Evolutionary conservation across 768 basidiomycete species (phyloP).

Genomic region (Sporobolomyces phaffii): DNA sequence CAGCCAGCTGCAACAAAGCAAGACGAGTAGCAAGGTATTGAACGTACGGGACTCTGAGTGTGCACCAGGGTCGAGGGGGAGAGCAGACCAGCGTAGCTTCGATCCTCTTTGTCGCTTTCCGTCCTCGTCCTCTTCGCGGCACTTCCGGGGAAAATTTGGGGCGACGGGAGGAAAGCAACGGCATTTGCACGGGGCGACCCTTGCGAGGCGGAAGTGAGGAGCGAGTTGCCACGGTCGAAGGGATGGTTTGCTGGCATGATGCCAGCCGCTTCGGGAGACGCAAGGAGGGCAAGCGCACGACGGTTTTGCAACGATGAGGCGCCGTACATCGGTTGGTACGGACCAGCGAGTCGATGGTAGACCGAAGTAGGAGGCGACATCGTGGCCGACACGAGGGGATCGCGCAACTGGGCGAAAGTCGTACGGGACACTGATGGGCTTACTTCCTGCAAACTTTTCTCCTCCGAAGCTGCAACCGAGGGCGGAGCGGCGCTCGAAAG

Average conservation of each 20-base stretch:
- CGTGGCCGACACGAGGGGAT: conserved; percentile 23
- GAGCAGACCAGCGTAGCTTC: conserved; percentile 10
- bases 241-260: conserved; percentile 32
- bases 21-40: not conserved
- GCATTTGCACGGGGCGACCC: not conserved
- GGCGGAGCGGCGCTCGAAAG: not conserved
- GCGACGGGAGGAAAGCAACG: conserved; percentile 24
- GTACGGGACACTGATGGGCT: conserved; percentile 9
- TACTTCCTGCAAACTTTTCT: not conserved
- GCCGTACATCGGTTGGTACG: conserved; percentile 40
- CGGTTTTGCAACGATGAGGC: conserved; percentile 9
- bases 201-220: not conserved
- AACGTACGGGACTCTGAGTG: conserved; percentile 37
- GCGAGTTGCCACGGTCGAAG: conserved; percentile 3
- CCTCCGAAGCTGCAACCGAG: not conserved
- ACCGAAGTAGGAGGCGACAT: conserved; percentile 41
- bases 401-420: conserved; percentile 14
- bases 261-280: conserved; percentile 33
- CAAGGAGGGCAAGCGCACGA: conserved; percentile 36
- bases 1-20: not conserved
- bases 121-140: conserved; percentile 9
- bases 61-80: conserved; percentile 25
- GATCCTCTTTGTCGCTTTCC: conserved; percentile 28
- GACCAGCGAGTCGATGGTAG: conserved; percentile 40
- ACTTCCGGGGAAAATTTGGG: conserved; percentile 13